These are phyloP conservation scores for Calophaca sinica DNA, from an alignment of 306 rosid genomes.

Conservation along the genomic window DNA sequence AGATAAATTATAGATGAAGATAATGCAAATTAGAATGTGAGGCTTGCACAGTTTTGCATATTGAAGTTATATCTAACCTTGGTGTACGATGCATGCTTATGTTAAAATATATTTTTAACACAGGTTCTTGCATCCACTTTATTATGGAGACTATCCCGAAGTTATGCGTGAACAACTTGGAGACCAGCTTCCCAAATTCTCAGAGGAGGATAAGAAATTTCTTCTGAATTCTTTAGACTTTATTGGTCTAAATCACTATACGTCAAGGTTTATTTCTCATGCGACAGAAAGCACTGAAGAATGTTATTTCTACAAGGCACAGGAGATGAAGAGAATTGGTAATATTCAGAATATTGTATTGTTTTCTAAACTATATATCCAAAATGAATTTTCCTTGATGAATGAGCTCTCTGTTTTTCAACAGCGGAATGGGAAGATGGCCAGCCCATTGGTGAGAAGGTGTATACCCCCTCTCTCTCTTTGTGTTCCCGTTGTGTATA, in stretches of 20 bases:
- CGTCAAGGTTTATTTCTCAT: conserved; percentile 86
- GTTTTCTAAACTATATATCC: conserved; percentile 15
- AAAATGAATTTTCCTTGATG: conserved; percentile 32
- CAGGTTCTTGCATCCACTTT: conserved; percentile 86
- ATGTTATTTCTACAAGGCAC: conserved; percentile 58
- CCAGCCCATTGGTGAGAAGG: conserved; percentile 85
- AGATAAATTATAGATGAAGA: neutral
- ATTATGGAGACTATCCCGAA: conserved; percentile 82
- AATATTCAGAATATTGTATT: conserved; percentile 27
- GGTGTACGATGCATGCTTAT: conserved; percentile 34
- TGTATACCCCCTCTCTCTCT: conserved; percentile 45
- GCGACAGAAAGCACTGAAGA: conserved; percentile 49
- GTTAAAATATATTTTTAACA: conserved; percentile 26
- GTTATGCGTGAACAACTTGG: conserved; percentile 79
- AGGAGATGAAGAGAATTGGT: conserved; percentile 73
- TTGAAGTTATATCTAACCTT: conserved; percentile 31
- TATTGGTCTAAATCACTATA: conserved; percentile 86
- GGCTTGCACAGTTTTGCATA: neutral
- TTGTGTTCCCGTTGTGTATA: conserved; percentile 4
- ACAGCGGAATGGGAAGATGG: conserved; percentile 92
- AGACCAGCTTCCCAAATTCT: conserved; percentile 83
- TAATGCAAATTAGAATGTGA: conserved; percentile 2
- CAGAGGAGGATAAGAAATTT: conserved; percentile 74
- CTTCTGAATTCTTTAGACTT: conserved; percentile 73
- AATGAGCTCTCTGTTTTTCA: conserved; percentile 42